Conservation (phyloP, 2,329 filamentous ascomycete species). For the Meredithiella fracta region DNA sequence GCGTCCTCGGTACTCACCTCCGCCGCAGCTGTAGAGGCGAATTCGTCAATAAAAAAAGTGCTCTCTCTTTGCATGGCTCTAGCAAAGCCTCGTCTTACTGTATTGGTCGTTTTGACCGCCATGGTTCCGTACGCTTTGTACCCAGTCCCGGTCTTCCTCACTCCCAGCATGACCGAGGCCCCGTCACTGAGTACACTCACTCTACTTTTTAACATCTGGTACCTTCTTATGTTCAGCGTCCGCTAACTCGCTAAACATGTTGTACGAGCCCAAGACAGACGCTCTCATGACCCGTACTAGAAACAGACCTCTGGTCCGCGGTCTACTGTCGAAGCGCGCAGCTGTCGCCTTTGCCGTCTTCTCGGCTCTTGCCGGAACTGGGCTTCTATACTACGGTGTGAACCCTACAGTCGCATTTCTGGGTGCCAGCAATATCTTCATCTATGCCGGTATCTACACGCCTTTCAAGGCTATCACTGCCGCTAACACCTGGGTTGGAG, state of each 20-base stretch:
- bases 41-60: conserved; percentile 42
- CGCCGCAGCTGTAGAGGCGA: conserved; percentile 32
- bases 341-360: conserved; percentile 66
- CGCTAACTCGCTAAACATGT: conserved; percentile 93
- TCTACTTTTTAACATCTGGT: conserved; percentile 75
- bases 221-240: conserved; percentile 80
- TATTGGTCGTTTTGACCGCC: conserved; percentile 78
- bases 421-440: conserved; percentile 64
- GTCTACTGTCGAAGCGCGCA: conserved; percentile 52
- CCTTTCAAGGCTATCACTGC: conserved; percentile 76
- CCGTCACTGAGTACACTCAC: conserved; percentile 83
- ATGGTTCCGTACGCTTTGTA: conserved; percentile 88
- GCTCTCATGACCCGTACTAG: conserved; percentile 86
- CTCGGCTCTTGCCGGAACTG: conserved; percentile 52
- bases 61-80: conserved; percentile 74
- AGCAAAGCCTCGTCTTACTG: conserved; percentile 85
- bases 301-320: conserved; percentile 74
- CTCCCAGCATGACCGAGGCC: conserved; percentile 44
- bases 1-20: conserved; percentile 40
- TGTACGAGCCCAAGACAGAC: conserved; percentile 81
- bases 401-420: conserved; percentile 86
- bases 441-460: conserved; percentile 88
- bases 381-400: conserved; percentile 69
- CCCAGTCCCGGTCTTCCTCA: conserved; percentile 73
- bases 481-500: conserved; percentile 89